These are phyloP conservation scores for Diaporthe batatas DNA, from an alignment of 2,329 filamentous ascomycete genomes.

Conservation along the genomic window DNA sequence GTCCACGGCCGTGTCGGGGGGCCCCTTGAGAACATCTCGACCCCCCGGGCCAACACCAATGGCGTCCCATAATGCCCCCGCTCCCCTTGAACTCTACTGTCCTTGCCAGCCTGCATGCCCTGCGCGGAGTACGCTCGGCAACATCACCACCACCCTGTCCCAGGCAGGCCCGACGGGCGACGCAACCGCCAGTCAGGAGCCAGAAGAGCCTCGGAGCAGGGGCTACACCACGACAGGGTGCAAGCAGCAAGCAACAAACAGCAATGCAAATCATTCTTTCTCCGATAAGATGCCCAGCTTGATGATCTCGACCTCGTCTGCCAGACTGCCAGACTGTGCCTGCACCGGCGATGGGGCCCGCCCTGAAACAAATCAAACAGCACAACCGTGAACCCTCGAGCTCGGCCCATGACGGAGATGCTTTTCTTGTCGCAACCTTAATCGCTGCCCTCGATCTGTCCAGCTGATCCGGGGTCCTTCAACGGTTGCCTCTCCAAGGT, in stretches of 20 bases:
- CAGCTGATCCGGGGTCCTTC: neutral
- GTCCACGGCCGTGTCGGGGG: slow-evolving; percentile 32
- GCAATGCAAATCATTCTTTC: slow-evolving; percentile 25
- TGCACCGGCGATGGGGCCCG: slow-evolving; percentile 16
- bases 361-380: slow-evolving; percentile 25
- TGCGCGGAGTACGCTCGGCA: slow-evolving; percentile 31
- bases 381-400: slow-evolving; percentile 9
- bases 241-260: slow-evolving; percentile 21
- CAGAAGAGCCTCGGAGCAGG: slow-evolving; percentile 13
- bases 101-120: slow-evolving; percentile 22
- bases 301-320: slow-evolving; percentile 16
- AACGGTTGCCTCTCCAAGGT: slow-evolving; percentile 13
- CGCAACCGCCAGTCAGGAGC: slow-evolving; percentile 10
- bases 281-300: slow-evolving; percentile 22
- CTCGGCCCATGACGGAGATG: slow-evolving; percentile 31
- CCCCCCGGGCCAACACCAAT: slow-evolving; percentile 23
- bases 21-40: slow-evolving; percentile 23
- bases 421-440: slow-evolving; percentile 24
- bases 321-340: slow-evolving; percentile 3
- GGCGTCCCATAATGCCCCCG: slow-evolving; percentile 24
- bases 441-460: slow-evolving; percentile 3
- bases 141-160: slow-evolving; percentile 17
- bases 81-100: slow-evolving; percentile 27
- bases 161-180: neutral
- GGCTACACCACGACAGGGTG: neutral